Evolutionary conservation across 176 grass and related monocot species (phyloP).

Genomic region (Oryza coarctata): DNA sequence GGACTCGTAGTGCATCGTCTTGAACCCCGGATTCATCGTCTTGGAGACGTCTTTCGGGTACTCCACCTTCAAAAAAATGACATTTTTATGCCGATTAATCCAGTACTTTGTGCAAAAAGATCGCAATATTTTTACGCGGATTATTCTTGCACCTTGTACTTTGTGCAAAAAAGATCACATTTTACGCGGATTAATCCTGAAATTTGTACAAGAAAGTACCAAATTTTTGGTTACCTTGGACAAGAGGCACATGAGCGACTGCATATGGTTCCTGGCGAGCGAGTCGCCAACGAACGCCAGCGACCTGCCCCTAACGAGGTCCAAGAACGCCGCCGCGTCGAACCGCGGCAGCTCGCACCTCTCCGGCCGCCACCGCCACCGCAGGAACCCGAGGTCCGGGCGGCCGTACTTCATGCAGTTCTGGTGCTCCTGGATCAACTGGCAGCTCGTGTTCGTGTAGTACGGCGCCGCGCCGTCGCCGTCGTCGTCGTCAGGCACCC

Average conservation of each 20-base stretch:
- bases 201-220: background rate
- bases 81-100: background rate
- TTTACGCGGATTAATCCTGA: no score
- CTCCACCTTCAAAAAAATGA: constrained; percentile 21
- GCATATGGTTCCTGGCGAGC: constrained; percentile 76
- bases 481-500: constrained; percentile 24
- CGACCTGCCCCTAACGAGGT: constrained; percentile 37
- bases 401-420: constrained; percentile 81
- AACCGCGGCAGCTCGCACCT: constrained; percentile 57
- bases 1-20: constrained; percentile 14
- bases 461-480: constrained; percentile 19
- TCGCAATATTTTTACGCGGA: background rate
- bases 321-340: constrained; percentile 56
- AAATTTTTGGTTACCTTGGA: constrained; percentile 23
- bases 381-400: constrained; percentile 56
- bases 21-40: constrained; percentile 1
- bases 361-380: constrained; percentile 55
- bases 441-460: constrained; percentile 66
- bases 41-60: constrained; percentile 28
- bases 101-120: background rate
- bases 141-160: no score
- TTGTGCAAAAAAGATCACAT: background rate
- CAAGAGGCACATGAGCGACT: constrained; percentile 78
- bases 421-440: constrained; percentile 77
- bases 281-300: constrained; percentile 79